Percentiles rank a stretch among this genome's conserved stretches.
phyloP scores from a whole-genome alignment of 164 flowering plant genomes.

The Chloranthus sessilifolius region DNA sequence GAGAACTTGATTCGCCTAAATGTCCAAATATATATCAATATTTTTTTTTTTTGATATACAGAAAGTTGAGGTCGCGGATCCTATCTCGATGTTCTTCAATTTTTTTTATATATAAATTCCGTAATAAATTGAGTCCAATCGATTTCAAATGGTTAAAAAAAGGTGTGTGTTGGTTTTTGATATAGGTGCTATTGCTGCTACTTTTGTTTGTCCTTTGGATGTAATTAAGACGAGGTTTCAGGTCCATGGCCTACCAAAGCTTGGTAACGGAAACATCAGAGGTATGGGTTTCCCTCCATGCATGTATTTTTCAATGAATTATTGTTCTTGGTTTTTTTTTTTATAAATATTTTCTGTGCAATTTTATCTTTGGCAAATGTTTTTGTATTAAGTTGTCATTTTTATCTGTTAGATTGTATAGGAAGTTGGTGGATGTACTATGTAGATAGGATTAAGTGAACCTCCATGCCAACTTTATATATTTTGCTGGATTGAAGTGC shows the following conservation, averaged over 20 bases:
- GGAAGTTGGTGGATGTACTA: too few species aligned
- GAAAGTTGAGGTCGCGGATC: too few species aligned
- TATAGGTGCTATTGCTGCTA: constrained; percentile 87
- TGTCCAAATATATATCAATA: background rate
- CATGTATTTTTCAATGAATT: background rate
- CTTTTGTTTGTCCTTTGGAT: constrained; percentile 98
- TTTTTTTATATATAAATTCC: too few species aligned
- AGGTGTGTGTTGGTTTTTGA: background rate
- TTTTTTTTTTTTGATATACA: background rate
- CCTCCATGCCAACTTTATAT: too few species aligned
- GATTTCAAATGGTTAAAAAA: too few species aligned
- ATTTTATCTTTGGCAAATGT: background rate
- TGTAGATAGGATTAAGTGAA: too few species aligned
- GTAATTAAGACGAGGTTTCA: constrained; percentile 95
- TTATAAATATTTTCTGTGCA: too few species aligned
- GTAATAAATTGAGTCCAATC: too few species aligned
- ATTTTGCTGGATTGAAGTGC: too few species aligned
- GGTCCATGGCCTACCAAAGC: constrained; percentile 77
- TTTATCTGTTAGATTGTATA: too few species aligned
- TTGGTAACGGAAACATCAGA: constrained; percentile 39
- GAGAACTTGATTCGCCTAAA: background rate
- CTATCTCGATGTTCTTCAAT: too few species aligned
- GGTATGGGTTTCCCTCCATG: constrained; percentile 31
- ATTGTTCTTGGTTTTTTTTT: background rate
- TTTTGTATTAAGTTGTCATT: background rate